Evolutionary conservation across 495 filamentous ascomycete species (phyloP), one percentile per base, ranked within the genome.

Genomic region (Cryomyces minteri): DNA sequence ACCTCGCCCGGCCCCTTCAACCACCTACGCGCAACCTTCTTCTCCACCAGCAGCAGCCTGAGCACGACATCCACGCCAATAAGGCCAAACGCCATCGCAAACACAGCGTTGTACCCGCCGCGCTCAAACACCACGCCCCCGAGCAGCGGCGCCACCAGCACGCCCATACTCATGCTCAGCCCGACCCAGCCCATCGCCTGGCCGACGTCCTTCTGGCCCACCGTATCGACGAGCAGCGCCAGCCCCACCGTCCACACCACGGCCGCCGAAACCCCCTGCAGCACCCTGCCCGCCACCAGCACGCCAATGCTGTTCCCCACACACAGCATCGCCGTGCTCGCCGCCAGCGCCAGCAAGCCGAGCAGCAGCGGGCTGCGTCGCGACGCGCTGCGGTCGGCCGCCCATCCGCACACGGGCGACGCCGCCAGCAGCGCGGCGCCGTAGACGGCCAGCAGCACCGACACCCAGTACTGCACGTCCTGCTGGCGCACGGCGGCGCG

Each of bases 221-320:
- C 79, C 0, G 84, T 93, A 49, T 94, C 87, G 4, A 80, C 82
- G n/a, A 94, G 60, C n/a, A 94, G 60, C 0, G 87, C 86, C n/a
- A 81, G 67, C 0, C 86, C 74, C 4, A 80, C 77, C 0, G 76
- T 78, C 82, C 85, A 94, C 4, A 93, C 84, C 1, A 90, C 72
- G 4, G 81, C 78, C 1, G 83, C 81, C 14, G 77, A 78, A 3
- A 79, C 55, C 2, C 87, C 87, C 56, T 94, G 87, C 31, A 90
- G 66, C 4, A 88, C 42, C 12, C 87, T 70, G 5, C 80, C 87
- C 3, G 74, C 57, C 28, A 88, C 59, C 43, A 88, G 70, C 1
- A 88, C 53, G 6, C 62, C 72, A 31, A 90, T 70, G 11, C 65
- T 72, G 1, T 68, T 75, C 25, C 82, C 83, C n/a, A 92, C 64